phyloP scores from a whole-genome alignment of 495 filamentous ascomycete genomes.

The Penicillium odoratum region DNA sequence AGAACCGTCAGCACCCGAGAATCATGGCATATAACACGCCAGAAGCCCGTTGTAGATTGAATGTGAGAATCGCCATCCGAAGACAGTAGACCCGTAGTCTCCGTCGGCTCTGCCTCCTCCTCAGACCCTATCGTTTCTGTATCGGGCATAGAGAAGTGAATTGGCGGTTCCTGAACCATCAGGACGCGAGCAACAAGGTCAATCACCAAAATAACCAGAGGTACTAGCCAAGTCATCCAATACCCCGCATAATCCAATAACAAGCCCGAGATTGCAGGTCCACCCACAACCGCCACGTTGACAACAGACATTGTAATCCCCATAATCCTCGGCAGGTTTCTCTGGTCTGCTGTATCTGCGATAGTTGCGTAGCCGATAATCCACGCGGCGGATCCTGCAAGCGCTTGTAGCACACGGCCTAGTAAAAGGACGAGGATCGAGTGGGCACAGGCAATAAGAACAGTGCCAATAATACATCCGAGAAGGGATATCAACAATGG shows the following conservation, averaged over 20 bases:
- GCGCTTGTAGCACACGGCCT: conserved; percentile 22
- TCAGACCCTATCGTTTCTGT: too few species aligned
- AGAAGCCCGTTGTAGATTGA: background rate
- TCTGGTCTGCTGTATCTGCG: conserved; percentile 16
- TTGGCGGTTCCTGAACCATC: conserved; percentile 1
- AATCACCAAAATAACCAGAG: conserved; percentile 19
- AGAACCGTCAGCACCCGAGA: background rate
- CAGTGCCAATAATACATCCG: background rate
- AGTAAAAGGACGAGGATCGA: conserved; percentile 12
- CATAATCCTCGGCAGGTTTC: conserved; percentile 20
- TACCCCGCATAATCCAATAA: conserved; percentile 27
- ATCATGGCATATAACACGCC: background rate
- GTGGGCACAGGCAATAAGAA: background rate
- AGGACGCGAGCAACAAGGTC: conserved; percentile 19
- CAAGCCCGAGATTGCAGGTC: conserved; percentile 25
- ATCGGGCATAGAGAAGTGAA: too few species aligned
- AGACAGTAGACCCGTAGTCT: background rate
- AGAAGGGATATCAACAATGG: background rate
- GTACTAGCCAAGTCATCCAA: conserved; percentile 25
- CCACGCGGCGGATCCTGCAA: conserved; percentile 24
- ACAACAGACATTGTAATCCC: conserved; percentile 18
- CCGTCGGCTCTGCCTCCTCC: too few species aligned
- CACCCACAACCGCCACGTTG: conserved; percentile 14
- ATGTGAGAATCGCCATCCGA: background rate
- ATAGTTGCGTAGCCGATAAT: conserved; percentile 29